Conservation (phyloP, 371 early-diverging fungal genomes). For the Mucor ambiguus region DNA sequence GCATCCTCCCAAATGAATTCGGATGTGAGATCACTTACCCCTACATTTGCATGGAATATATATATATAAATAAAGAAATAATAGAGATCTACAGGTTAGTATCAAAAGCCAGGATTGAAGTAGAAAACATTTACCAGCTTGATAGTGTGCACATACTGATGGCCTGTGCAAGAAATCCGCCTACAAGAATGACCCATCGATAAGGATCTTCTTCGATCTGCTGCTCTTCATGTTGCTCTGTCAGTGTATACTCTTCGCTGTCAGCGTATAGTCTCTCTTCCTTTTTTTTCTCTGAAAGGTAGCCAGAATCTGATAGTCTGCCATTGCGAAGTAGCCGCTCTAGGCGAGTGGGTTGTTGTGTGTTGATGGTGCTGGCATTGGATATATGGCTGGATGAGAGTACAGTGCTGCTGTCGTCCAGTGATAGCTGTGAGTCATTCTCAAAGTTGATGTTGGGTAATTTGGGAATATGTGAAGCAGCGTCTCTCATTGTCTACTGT, state of each 20-base stretch:
- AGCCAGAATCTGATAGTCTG: slow-evolving; percentile 11
- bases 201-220: slow-evolving; percentile 27
- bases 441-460: slow-evolving; percentile 14
- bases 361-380: slow-evolving; percentile 11
- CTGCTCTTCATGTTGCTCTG: slow-evolving; percentile 18
- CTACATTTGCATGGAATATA: slow-evolving; percentile 15
- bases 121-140: slow-evolving; percentile 30
- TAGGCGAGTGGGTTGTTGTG: slow-evolving; percentile 12
- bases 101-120: neutral
- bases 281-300: slow-evolving; percentile 16
- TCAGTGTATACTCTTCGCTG: neutral
- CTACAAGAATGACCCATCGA: slow-evolving; percentile 34
- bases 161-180: slow-evolving; percentile 39
- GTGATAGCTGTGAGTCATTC: neutral
- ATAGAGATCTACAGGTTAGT: slow-evolving; percentile 8
- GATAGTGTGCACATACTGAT: slow-evolving; percentile 38
- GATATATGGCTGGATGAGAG: slow-evolving; percentile 3
- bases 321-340: slow-evolving; percentile 8
- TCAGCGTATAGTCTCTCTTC: neutral
- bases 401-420: slow-evolving; percentile 20
- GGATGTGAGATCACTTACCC: slow-evolving; percentile 11
- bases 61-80: neutral
- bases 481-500: neutral
- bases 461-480: slow-evolving; percentile 4
- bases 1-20: neutral